Evolutionary conservation across 2,329 filamentous ascomycete genomes (phyloP).

Genomic region (Sphaerostilbella broomeana): DNA sequence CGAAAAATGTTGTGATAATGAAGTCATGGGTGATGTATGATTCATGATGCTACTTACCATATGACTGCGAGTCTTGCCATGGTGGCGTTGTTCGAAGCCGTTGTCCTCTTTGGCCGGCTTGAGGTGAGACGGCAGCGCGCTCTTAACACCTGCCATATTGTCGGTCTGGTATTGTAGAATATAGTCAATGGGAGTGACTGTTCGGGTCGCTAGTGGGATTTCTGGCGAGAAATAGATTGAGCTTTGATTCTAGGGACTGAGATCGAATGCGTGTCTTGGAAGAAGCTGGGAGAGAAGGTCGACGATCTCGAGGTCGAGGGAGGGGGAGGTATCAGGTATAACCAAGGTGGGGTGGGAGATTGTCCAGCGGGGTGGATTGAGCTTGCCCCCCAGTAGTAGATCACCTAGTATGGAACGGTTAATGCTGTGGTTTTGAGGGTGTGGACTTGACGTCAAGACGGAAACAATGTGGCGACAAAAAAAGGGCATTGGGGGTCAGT

Average conservation of each 20-base stretch:
- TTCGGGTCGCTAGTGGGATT: slow-evolving; percentile 3
- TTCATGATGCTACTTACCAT: too few relatives aligned
- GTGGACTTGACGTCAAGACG: slow-evolving; percentile 12
- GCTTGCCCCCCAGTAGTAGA: slow-evolving; percentile 14
- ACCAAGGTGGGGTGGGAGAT: slow-evolving; percentile 11
- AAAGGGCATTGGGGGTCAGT: too few relatives aligned
- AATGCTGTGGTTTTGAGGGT: slow-evolving; percentile 5
- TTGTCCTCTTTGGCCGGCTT: slow-evolving; percentile 53
- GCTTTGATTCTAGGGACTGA: slow-evolving; percentile 2
- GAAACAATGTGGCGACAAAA: not conserved
- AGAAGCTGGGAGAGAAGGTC: slow-evolving; percentile 6
- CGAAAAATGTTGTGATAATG: not conserved
- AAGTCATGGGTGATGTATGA: too few relatives aligned
- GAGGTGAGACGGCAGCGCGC: slow-evolving; percentile 77
- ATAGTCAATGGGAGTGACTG: not conserved
- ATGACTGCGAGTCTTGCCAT: slow-evolving; percentile 80
- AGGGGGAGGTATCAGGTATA: slow-evolving; percentile 11
- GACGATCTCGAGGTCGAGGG: slow-evolving; percentile 1
- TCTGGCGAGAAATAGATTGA: slow-evolving; percentile 2
- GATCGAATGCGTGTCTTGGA: not conserved
- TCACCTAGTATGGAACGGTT: slow-evolving; percentile 6
- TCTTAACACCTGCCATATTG: slow-evolving; percentile 65
- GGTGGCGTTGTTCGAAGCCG: slow-evolving; percentile 58
- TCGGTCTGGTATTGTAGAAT: slow-evolving; percentile 11
- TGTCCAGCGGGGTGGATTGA: slow-evolving; percentile 14